A percentile compares a stretch with the other conserved stretches of the same genome.
phyloP scores from a whole-genome alignment of 768 basidiomycete genomes.

The Naematelia encephala region DNA sequence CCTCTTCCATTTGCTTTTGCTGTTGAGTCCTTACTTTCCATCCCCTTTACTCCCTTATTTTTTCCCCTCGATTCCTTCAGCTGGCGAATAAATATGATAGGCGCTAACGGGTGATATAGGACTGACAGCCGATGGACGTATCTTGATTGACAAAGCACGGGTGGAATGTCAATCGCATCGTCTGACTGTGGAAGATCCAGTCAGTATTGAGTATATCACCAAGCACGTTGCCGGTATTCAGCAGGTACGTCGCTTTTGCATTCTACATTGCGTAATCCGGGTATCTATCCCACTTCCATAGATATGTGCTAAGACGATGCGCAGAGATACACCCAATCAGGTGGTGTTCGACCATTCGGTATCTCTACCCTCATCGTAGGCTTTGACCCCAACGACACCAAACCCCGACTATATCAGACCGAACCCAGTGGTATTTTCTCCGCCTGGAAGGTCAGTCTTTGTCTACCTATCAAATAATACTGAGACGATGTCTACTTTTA shows the following conservation, averaged over 20 bases:
- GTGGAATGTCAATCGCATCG: conserved; percentile 97
- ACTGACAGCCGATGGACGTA: conserved; percentile 13
- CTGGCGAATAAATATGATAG: too few relatives aligned
- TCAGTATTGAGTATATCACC: conserved; percentile 96
- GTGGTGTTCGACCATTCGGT: conserved; percentile 96
- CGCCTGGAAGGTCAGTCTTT: conserved; percentile 81
- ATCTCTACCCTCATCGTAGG: conserved; percentile 95
- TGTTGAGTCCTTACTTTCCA: conserved; percentile 3
- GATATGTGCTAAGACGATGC: background rate
- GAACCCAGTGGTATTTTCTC: conserved; percentile 98
- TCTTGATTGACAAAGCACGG: conserved; percentile 91
- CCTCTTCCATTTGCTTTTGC: background rate
- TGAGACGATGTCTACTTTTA: conserved; percentile 46
- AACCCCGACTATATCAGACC: conserved; percentile 88
- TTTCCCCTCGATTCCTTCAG: too few relatives aligned
- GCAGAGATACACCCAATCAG: conserved; percentile 95
- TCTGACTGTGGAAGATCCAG: conserved; percentile 95
- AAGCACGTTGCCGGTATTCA: conserved; percentile 98
- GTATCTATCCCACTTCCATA: background rate
- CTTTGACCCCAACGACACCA: conserved; percentile 87
- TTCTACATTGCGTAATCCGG: background rate
- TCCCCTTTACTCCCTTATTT: too few relatives aligned
- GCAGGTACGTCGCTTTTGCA: conserved; percentile 63
- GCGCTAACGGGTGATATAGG: background rate
- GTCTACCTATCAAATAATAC: too few relatives aligned